Conservation (phyloP, 192 early-diverging fungal genomes). For the Coemansia asiatica region DNA sequence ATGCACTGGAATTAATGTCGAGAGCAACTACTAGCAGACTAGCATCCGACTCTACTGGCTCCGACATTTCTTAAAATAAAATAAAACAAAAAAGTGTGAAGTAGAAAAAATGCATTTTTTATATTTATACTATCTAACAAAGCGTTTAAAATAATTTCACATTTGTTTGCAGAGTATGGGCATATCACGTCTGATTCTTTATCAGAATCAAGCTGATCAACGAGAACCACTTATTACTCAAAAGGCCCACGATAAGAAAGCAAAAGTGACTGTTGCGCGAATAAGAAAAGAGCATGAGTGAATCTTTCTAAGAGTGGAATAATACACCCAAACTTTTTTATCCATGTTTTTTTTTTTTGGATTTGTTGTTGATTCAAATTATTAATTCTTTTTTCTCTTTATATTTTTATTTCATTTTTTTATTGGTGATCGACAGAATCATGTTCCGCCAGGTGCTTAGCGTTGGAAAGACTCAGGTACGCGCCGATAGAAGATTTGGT, state of each 20-base stretch:
- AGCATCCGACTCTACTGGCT: slow-evolving; percentile 60
- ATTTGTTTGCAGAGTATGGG: too few species aligned
- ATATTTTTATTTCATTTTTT: neutral
- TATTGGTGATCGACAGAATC: neutral
- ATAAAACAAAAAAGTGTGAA: too few species aligned
- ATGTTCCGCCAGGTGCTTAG: slow-evolving; percentile 50
- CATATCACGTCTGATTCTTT: too few species aligned
- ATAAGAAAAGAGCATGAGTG: neutral
- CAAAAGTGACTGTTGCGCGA: neutral
- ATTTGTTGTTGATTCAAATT: slow-evolving; percentile 3
- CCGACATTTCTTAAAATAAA: slow-evolving; percentile 38
- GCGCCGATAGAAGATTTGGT: neutral
- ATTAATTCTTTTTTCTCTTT: neutral
- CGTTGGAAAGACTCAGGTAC: slow-evolving; percentile 54
- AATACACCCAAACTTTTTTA: neutral
- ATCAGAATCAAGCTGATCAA: neutral
- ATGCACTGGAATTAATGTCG: slow-evolving; percentile 78
- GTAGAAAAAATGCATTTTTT: too few species aligned
- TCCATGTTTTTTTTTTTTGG: slow-evolving; percentile 1
- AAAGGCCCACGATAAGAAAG: neutral
- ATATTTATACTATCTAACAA: too few species aligned
- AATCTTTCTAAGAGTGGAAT: neutral
- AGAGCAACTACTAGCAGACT: slow-evolving; percentile 80
- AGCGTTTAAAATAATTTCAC: too few species aligned
- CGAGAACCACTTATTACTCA: neutral